Conservation (phyloP, 805 yeast species). For the Hanseniaspora singularis region DNA sequence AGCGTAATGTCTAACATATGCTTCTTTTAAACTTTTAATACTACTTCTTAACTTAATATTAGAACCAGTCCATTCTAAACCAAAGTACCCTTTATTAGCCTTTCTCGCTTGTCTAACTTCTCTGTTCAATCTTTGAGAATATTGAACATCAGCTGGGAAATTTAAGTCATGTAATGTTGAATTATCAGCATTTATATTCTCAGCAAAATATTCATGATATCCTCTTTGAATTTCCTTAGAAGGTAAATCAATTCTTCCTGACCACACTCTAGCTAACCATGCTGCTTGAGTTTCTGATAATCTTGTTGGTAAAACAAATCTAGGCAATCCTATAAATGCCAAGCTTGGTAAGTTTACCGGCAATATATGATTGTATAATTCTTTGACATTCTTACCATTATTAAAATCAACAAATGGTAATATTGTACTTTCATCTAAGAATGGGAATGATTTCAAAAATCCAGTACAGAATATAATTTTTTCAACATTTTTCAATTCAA, state of each 20-base stretch:
- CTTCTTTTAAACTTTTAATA: constrained; percentile 36
- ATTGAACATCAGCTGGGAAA: constrained; percentile 49
- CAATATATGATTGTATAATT: constrained; percentile 47
- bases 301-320: constrained; percentile 48
- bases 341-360: constrained; percentile 49
- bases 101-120: constrained; percentile 30
- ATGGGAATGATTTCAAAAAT: constrained; percentile 55
- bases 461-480: constrained; percentile 62
- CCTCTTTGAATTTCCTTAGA: constrained; percentile 34
- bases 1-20: constrained; percentile 32
- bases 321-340: constrained; percentile 48
- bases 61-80: constrained; percentile 42
- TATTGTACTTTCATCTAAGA: constrained; percentile 29
- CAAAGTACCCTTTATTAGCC: constrained; percentile 33
- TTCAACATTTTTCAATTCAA: constrained; percentile 38
- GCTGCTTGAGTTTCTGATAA: constrained; percentile 50
- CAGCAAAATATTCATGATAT: constrained; percentile 33
- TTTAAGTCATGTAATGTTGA: constrained; percentile 41
- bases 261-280: constrained; percentile 49
- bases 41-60: constrained; percentile 35
- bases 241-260: constrained; percentile 45
- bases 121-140: constrained; percentile 37
- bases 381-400: constrained; percentile 39
- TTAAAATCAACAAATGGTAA: constrained; percentile 26
- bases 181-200: constrained; percentile 35